Base-by-base conservation (phyloP, 352 stramenopile species). In the Globisporangium middletonii region DNA sequence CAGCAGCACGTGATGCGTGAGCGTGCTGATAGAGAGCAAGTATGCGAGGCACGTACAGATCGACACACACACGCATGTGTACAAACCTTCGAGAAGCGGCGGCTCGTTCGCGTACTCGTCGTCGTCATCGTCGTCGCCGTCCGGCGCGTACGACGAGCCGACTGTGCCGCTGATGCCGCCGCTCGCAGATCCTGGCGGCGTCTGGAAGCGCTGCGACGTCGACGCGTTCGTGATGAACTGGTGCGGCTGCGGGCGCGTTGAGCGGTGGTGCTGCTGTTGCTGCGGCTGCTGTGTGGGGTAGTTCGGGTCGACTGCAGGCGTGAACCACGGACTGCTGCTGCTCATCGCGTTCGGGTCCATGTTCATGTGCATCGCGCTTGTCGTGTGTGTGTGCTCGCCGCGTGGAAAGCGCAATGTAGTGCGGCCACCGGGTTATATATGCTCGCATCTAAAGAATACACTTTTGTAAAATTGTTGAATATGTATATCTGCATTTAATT, bases 71-170 rank as follows among this genome's bases (percentile, higher is more conserved):
- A 50, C 45, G 38, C 44, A 91, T 23, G 23, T 23, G 23, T 23
- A 23, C 23, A 23, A 23, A 23, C 81, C 81, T 89, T 99, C 96
- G 46, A 99, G 71, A 3, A 99, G 80, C 23, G 97, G 97, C 2
- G 95, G 92, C 65, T 99, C 96, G 75, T 99, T 96, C 41, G 96
- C 85, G 60, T 97, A 98, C 59, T 98, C 94, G 44, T 96, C 83
- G 16, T 88, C 79, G 60, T 98, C 94, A 47, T 94, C 83, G 18
- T 87, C 79, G 57, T 75, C 74, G 15, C 30, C n/a, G 49, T 63
- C 55, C 1, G 35, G 43, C 48, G 42, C 48, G 27, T 69, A 62
- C 53, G 61, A 46, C 50, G 57, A 53, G 44, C 42, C 11, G 41
- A 44, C 38, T 38, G 52, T 66, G 55, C 50, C 59, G 59, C 38